Evolutionary conservation across 2,329 filamentous ascomycete species (phyloP), one percentile per base, ranked within the genome.

Genomic region (Colletotrichum nymphaeae): DNA sequence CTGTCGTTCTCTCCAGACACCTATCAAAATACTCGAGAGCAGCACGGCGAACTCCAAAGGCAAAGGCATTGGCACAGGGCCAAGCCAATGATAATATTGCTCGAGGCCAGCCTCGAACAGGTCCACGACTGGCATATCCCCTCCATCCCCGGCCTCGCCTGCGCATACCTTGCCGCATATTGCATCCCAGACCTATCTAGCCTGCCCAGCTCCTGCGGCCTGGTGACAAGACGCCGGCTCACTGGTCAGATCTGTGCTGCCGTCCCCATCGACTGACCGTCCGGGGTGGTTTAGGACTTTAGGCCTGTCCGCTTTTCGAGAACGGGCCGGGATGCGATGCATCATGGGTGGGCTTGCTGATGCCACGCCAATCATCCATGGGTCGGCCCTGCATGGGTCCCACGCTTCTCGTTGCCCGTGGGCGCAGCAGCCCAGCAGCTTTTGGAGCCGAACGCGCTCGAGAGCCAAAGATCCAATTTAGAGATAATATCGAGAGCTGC

Each of bases 321-420:
- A 30, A 46, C 52, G 58, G 30, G 46, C 22, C 53, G 62, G 67
- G 62, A 53, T 70, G 69, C 6, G 46, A 65, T 67, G 53, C 53
- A 67, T 49, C 63, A 56, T 59, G 49, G 55, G 64, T 37, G 32
- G 67, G 30, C 58, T 56, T 56, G 62, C 49, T 65, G 60, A 57
- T 73, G 67, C 67, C 71, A 65, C 63, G 60, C 66, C 70, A 69
- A 68, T 55, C n/a, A 24, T 37, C 66, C 67, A 70, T 71, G 67
- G 71, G n/a, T 37, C 46, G 24, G 30, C 63, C 63, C 52, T 65
- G 63, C 67, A 58, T 52, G 62, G 60, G 52, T 42, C 63, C 32
- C 63, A 57, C 35, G 32, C 63, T 37, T 64, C 58, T 65, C 53
- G 32, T 63, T 35, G 67, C 62, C 56, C 37, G 35, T 66, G 46